A percentile compares a stretch with the other conserved stretches of the same genome.
phyloP scores from a whole-genome alignment of 305 asterid species.

The Fraxinus albicans region DNA sequence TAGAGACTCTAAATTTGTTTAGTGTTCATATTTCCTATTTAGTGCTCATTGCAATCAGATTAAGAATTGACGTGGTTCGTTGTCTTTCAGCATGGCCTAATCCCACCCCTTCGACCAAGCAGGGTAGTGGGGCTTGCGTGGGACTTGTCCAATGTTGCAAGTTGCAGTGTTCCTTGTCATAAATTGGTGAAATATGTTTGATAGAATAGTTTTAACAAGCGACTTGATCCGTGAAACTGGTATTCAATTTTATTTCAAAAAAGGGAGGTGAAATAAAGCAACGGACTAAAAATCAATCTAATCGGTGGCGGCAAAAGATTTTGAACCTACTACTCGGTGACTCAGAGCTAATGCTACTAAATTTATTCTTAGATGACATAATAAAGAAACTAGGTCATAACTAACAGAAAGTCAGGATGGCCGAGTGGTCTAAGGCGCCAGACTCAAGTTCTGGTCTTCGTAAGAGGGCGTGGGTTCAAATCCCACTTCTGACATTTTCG shows the following conservation, averaged over 20 bases:
- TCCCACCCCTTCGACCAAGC: neutral
- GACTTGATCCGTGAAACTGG: neutral
- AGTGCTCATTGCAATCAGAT: neutral
- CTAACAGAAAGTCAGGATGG: conserved; percentile 51
- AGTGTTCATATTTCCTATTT: neutral
- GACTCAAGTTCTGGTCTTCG: conserved; percentile 76
- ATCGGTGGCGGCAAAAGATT: neutral
- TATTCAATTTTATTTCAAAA: too few species aligned
- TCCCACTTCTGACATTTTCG: conserved; percentile 34
- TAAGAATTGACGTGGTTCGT: neutral
- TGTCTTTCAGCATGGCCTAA: neutral
- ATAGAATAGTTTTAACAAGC: neutral
- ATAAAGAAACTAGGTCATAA: neutral
- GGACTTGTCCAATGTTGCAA: neutral
- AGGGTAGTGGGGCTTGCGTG: neutral
- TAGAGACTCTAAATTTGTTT: neutral
- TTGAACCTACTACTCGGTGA: too few species aligned
- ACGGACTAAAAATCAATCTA: neutral
- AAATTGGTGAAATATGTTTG: neutral
- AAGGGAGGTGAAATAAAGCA: neutral
- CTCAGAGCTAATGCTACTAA: neutral
- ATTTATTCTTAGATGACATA: too few species aligned
- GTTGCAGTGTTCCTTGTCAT: neutral
- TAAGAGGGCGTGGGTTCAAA: conserved; percentile 74
- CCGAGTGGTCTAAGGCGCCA: conserved; percentile 89